Evolutionary conservation across 805 yeast species (phyloP).

Genomic region (Candida ovalis): DNA sequence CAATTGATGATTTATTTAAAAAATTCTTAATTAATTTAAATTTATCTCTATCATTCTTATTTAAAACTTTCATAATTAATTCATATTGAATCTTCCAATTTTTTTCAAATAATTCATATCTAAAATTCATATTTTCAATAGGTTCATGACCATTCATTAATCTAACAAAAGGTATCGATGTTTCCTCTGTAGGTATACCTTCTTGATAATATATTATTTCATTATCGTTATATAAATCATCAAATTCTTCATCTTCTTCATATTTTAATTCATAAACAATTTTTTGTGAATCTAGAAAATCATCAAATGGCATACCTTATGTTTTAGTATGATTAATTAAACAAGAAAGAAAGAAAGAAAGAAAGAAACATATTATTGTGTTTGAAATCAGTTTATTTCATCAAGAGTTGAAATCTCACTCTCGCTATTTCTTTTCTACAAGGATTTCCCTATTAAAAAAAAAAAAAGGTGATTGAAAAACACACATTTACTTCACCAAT

Average conservation of each 20-base stretch:
- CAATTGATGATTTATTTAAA: conserved; percentile 16
- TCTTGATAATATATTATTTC: conserved; percentile 16
- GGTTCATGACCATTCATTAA: conserved; percentile 44
- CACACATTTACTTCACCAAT: no score
- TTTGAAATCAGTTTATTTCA: no score
- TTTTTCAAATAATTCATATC: conserved; percentile 41
- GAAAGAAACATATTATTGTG: no score
- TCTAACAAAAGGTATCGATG: conserved; percentile 37
- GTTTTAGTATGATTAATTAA: background rate
- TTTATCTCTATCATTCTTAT: conserved; percentile 33
- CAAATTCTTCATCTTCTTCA: background rate
- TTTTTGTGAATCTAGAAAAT: conserved; percentile 30
- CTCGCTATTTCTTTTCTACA: no score
- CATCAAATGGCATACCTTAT: conserved; percentile 11
- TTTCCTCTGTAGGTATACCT: conserved; percentile 15
- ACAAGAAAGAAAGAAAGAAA: no score
- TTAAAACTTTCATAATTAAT: conserved; percentile 28
- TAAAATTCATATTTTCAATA: conserved; percentile 28
- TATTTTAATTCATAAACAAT: conserved; percentile 27
- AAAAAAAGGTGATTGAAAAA: no score
- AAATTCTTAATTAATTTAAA: conserved; percentile 30
- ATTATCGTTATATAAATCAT: conserved; percentile 1
- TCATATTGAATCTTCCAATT: conserved; percentile 35
- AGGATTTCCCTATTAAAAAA: no score
- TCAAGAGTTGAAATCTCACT: no score